Percentiles rank a stretch among this genome's conserved stretches.
phyloP scores from a whole-genome alignment of 164 flowering plant genomes.

The Protea cynaroides region DNA sequence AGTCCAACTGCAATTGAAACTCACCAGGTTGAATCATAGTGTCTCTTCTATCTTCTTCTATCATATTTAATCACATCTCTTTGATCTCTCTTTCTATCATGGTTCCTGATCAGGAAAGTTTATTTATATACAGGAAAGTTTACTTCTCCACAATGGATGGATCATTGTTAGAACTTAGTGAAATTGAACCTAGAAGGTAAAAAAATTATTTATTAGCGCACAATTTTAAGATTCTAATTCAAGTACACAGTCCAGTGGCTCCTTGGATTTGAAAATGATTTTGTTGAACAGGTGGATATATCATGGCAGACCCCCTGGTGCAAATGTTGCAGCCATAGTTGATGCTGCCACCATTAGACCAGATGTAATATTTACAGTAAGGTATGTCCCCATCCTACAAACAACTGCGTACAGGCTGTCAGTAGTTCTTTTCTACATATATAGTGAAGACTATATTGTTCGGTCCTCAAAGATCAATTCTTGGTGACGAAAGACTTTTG shows the following conservation, averaged over 20 bases:
- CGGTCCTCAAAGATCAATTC: neutral
- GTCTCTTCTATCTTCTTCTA: no score
- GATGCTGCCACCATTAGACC: slow-evolving; percentile 47
- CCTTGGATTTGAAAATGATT: slow-evolving; percentile 4
- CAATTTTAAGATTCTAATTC: neutral
- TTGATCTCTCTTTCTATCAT: slow-evolving; percentile 7
- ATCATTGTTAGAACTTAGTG: slow-evolving; percentile 53
- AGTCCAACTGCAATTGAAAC: neutral
- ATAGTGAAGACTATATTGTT: no score
- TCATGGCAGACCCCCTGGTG: slow-evolving; percentile 78
- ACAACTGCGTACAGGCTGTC: neutral
- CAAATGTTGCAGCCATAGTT: slow-evolving; percentile 67
- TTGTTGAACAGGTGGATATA: slow-evolving; percentile 53
- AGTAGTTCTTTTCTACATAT: no score
- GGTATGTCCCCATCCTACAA: slow-evolving; percentile 30
- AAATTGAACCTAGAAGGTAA: slow-evolving; percentile 53
- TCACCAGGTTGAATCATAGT: neutral
- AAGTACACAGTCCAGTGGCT: neutral
- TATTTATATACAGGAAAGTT: slow-evolving; percentile 43
- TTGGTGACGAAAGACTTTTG: neutral
- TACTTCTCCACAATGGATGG: slow-evolving; percentile 65
- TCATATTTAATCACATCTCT: neutral
- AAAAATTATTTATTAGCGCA: neutral
- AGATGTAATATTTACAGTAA: slow-evolving; percentile 58
- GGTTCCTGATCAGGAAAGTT: slow-evolving; percentile 37